Evolutionary conservation across 2,329 filamentous ascomycete genomes (phyloP).

Genomic region (Colletotrichum trifolii): DNA sequence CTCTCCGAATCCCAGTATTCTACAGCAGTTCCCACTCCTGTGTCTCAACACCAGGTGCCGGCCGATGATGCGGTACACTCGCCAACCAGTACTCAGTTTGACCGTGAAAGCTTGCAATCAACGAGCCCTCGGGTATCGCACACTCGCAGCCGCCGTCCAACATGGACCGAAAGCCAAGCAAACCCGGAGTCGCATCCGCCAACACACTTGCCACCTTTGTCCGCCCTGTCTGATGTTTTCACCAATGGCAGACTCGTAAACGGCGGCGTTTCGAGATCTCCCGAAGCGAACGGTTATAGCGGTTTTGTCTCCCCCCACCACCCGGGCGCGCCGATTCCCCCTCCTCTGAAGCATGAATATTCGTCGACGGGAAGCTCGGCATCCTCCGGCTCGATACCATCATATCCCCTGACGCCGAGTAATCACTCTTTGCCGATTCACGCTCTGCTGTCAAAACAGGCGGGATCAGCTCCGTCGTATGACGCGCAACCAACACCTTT

Average conservation of each 20-base stretch:
- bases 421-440: conserved; percentile 67
- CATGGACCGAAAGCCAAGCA: conserved; percentile 28
- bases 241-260: conserved; percentile 50
- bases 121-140: conserved; percentile 29
- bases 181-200: conserved; percentile 40
- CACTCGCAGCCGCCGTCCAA: conserved; percentile 27
- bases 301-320: conserved; percentile 16
- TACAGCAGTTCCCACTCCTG: conserved; percentile 46
- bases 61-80: conserved; percentile 58
- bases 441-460: conserved; percentile 59
- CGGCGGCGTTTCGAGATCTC: conserved; percentile 35
- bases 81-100: conserved; percentile 52
- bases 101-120: conserved; percentile 40
- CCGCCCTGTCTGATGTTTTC: conserved; percentile 48
- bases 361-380: conserved; percentile 58
- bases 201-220: conserved; percentile 56
- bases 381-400: conserved; percentile 46
- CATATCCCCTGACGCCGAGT: conserved; percentile 56
- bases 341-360: conserved; percentile 57
- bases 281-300: conserved; percentile 23
- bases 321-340: conserved; percentile 39
- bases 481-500: conserved; percentile 28
- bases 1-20: conserved; percentile 58
- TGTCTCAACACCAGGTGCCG: conserved; percentile 50
- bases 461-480: conserved; percentile 39